Conservation (phyloP, 2,329 filamentous ascomycete genomes). For the Pyrenochaeta sp. region DNA sequence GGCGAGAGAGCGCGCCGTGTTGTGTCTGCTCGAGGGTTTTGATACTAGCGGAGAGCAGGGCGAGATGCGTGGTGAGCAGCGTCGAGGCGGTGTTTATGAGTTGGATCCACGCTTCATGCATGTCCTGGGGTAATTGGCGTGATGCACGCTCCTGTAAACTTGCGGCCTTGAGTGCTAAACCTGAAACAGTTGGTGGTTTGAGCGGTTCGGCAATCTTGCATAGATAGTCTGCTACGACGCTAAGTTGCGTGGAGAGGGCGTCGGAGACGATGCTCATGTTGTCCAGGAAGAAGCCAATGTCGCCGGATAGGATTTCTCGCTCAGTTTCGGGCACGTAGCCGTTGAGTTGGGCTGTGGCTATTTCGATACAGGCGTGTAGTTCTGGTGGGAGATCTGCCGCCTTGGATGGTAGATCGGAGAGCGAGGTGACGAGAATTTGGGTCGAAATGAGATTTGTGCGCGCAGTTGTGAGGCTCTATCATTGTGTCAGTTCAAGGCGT, state of each 20-base stretch:
- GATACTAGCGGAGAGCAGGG: conserved; percentile 50
- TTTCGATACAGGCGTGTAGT: conserved; percentile 54
- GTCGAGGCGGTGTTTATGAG: conserved; percentile 45
- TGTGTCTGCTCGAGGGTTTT: conserved; percentile 57
- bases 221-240: conserved; percentile 39
- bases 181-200: conserved; percentile 12
- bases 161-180: conserved; percentile 18
- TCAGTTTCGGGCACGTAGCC: conserved; percentile 48
- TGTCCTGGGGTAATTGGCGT: conserved; percentile 23
- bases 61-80: conserved; percentile 49
- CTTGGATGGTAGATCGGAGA: conserved; percentile 46
- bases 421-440: conserved; percentile 44
- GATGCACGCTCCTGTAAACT: conserved; percentile 20
- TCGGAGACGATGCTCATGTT: conserved; percentile 47
- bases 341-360: conserved; percentile 51
- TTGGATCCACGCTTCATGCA: conserved; percentile 39
- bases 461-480: conserved; percentile 49
- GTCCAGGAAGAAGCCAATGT: conserved; percentile 52
- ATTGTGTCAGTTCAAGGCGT: conserved; percentile 4
- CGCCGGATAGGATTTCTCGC: conserved; percentile 49
- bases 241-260: conserved; percentile 46
- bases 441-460: conserved; percentile 43
- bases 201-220: conserved; percentile 42
- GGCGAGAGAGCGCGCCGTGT: conserved; percentile 55
- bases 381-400: conserved; percentile 51